These are phyloP conservation scores for Amanita molliuscula DNA, from an alignment of 768 basidiomycete genomes.

Conservation along the genomic window DNA sequence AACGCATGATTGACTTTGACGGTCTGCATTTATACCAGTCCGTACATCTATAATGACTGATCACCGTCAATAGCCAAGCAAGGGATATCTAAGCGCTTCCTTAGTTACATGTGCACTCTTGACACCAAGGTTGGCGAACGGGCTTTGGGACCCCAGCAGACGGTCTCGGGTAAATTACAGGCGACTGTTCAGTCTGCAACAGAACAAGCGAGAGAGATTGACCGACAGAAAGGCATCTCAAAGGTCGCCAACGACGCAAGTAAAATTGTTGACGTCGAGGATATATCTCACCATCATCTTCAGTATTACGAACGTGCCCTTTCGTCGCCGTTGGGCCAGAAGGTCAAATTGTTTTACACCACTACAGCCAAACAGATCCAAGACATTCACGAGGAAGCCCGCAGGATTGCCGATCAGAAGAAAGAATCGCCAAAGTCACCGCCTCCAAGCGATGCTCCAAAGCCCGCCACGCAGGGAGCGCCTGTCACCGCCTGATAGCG, in stretches of 20 bases:
- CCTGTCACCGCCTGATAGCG: background rate
- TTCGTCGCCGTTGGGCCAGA: conserved; percentile 65
- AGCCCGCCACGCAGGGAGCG: background rate
- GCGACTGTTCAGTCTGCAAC: conserved; percentile 52
- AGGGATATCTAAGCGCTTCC: conserved; percentile 83
- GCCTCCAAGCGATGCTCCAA: background rate
- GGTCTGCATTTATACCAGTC: conserved; percentile 21
- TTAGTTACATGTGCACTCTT: conserved; percentile 64
- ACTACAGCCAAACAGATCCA: conserved; percentile 76
- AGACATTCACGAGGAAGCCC: conserved; percentile 92
- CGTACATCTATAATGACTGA: background rate
- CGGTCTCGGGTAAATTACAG: conserved; percentile 65
- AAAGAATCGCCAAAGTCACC: conserved; percentile 8
- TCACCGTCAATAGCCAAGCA: conserved; percentile 42
- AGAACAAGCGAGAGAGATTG: conserved; percentile 62
- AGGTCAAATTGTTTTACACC: conserved; percentile 79
- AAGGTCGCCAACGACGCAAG: conserved; percentile 61
- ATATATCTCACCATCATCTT: conserved; percentile 4
- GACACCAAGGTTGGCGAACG: conserved; percentile 63
- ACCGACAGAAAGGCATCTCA: conserved; percentile 71
- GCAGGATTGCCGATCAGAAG: conserved; percentile 62
- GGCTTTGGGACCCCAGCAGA: conserved; percentile 72
- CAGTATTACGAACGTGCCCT: conserved; percentile 78
- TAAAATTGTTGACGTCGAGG: background rate
- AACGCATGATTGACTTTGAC: conserved; percentile 76